These are phyloP conservation scores for Chlamydomonas asymmetrica DNA, from an alignment of 139 green algal genomes.

Conservation along the genomic window DNA sequence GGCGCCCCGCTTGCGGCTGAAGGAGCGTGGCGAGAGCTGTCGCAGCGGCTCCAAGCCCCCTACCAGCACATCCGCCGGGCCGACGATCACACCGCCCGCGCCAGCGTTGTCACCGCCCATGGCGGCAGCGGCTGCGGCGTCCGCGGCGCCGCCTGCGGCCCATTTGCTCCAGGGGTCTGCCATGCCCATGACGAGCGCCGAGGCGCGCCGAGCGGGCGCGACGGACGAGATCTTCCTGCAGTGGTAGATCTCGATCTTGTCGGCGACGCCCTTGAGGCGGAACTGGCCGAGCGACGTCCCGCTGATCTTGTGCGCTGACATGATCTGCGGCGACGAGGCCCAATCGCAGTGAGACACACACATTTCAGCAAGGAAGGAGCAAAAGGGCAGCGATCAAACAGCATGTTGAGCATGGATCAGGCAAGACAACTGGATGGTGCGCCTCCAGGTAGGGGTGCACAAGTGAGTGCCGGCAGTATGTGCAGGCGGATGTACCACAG, in stretches of 20 bases:
- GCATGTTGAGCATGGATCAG: too few species aligned
- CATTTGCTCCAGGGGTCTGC: slow-evolving; percentile 28
- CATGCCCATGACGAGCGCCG: slow-evolving; percentile 33
- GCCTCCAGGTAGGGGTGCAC: too few species aligned
- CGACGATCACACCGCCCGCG: neutral
- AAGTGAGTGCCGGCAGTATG: too few species aligned
- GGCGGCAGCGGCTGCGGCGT: neutral
- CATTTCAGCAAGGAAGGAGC: neutral
- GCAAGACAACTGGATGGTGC: too few species aligned
- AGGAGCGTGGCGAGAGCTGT: neutral
- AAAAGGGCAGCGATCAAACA: too few species aligned
- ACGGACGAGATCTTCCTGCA: slow-evolving; percentile 32
- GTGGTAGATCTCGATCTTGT: slow-evolving; percentile 38
- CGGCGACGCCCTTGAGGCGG: slow-evolving; percentile 37
- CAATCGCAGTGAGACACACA: too few species aligned
- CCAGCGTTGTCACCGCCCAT: neutral
- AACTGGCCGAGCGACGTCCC: slow-evolving; percentile 32
- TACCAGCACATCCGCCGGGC: neutral
- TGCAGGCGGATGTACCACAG: too few species aligned
- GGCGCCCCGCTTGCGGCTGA: neutral
- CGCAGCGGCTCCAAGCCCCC: neutral
- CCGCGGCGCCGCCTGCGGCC: slow-evolving; percentile 10
- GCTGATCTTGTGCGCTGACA: slow-evolving; percentile 28
- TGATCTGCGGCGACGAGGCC: too few species aligned
- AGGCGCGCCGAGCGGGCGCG: slow-evolving; percentile 26